Base-by-base conservation (phyloP, 139 green algal species). In the Gonium pectorale region DNA sequence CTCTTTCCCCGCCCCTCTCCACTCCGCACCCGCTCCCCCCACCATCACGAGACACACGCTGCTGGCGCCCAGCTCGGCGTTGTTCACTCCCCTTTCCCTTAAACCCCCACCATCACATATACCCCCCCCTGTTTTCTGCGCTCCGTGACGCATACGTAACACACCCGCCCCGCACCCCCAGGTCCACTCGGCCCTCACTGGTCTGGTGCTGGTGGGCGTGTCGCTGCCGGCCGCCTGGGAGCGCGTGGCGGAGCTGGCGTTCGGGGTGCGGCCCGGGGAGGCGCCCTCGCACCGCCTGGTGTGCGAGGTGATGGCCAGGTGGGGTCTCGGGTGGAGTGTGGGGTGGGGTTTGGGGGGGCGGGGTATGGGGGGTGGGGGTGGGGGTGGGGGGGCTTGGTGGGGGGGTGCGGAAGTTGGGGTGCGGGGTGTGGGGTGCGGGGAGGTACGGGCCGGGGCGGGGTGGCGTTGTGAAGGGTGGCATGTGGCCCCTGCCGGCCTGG, bases 261-360 rank as follows among this genome's bases (percentile, higher is more conserved):
- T 98, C 88, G 91, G 86, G 27, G 52, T 40, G 43, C 89, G 94
- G 1, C 90, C 89, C 0, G 90, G 84, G 3, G 91, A 94, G 22
- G 43, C 91, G 5, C 66, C 89, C 29, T 64, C 67, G 11, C 86
- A 85, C 40, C 71, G 69, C 60, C 59, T 97, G 59, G 93, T 90
- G 78, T 92, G 92, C 69, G 95, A 98, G 81, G 84, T 96, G 31
- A 95, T 96, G 93, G 89, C 86, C 13, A 92, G 90, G 92, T 94
- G 52, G 46, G 90, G 56, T n/a, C n/a, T n/a, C 27, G 21, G n/a
- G 19, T 2, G 33, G 46, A 21, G 21, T 15, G 59, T 13, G 51
- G 60, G 19, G 31, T 54, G 72, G 5, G 1, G 2, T 7, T 7
- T 46, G 27, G 29, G 69, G 44, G 41, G 24, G 26, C 7, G 3